Percentiles rank a stretch among this genome's conserved stretches.
Evolutionary conservation across 2,329 filamentous ascomycete genomes (phyloP).

Genomic region (Simplicillium sp.): DNA sequence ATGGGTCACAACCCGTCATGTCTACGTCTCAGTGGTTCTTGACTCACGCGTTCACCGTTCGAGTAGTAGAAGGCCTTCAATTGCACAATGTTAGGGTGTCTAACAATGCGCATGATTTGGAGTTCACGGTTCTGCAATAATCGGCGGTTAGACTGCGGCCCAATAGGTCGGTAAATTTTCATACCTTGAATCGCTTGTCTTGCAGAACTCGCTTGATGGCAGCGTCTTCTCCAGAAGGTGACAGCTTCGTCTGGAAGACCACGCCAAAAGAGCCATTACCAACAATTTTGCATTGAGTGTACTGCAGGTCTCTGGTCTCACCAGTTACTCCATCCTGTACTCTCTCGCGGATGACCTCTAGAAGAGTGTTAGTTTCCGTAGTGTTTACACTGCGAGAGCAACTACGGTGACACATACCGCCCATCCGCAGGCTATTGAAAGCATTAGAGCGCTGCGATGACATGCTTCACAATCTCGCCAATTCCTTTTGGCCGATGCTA

Average conservation of each 20-base stretch:
- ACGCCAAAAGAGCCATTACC: slow-evolving; percentile 98
- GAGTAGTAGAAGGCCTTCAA: slow-evolving; percentile 99
- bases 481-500: slow-evolving; percentile 5
- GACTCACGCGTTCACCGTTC: slow-evolving; percentile 85
- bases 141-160: neutral
- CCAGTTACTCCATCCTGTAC: slow-evolving; percentile 97
- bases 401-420: slow-evolving; percentile 57
- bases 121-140: slow-evolving; percentile 83
- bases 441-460: slow-evolving; percentile 86
- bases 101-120: slow-evolving; percentile 98
- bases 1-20: too few relatives aligned
- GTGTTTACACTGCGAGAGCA: slow-evolving; percentile 9
- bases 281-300: slow-evolving; percentile 99
- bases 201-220: slow-evolving; percentile 98
- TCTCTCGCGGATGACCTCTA: slow-evolving; percentile 97
- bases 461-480: slow-evolving; percentile 40
- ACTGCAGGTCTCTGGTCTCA: slow-evolving; percentile 92
- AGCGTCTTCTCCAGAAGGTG: slow-evolving; percentile 94
- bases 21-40: neutral
- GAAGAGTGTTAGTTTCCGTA: slow-evolving; percentile 17
- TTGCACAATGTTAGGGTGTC: slow-evolving; percentile 97
- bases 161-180: slow-evolving; percentile 12
- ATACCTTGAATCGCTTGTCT: slow-evolving; percentile 98
- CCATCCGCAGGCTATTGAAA: slow-evolving; percentile 85
- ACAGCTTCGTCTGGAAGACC: slow-evolving; percentile 97